phyloP scores from a whole-genome alignment of 495 filamentous ascomycete species.

The Neurospora sp. region DNA sequence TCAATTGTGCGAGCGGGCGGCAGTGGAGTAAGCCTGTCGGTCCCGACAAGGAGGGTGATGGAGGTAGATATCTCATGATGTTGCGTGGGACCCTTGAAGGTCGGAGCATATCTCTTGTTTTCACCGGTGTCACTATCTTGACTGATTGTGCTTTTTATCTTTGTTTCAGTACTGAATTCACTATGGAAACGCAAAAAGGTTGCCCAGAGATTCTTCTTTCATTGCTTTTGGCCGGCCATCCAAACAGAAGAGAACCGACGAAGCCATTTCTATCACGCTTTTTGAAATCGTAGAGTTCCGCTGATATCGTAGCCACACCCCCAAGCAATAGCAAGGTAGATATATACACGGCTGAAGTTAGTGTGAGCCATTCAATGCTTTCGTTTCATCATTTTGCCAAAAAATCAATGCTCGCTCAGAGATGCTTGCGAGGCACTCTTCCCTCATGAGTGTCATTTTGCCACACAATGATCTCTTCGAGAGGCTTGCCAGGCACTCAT shows the following conservation, averaged over 20 bases:
- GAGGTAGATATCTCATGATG: too few species aligned
- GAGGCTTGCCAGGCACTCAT: not conserved
- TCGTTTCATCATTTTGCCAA: not conserved
- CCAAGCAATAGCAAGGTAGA: not conserved
- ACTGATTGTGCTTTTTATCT: not conserved
- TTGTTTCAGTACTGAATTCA: not conserved
- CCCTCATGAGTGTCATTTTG: not conserved
- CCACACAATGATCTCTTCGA: not conserved
- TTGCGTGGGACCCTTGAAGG: too few species aligned
- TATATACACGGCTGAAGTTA: not conserved
- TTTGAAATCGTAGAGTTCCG: not conserved
- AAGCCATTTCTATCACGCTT: not conserved
- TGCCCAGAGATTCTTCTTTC: not conserved
- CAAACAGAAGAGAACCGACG: not conserved
- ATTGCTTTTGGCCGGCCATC: not conserved
- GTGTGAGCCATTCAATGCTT: not conserved
- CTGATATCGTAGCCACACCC: not conserved
- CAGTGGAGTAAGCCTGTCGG: too few species aligned
- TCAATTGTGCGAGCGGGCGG: too few species aligned
- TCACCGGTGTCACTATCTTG: not conserved
- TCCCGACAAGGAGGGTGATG: too few species aligned
- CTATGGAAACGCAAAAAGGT: not conserved
- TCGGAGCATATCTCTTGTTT: too few species aligned
- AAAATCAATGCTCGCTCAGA: not conserved
- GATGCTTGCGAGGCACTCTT: not conserved